Evolutionary conservation across 2,329 filamentous ascomycete species (phyloP), one percentile per base, ranked within the genome.

Genomic region (Fusarium coicis): DNA sequence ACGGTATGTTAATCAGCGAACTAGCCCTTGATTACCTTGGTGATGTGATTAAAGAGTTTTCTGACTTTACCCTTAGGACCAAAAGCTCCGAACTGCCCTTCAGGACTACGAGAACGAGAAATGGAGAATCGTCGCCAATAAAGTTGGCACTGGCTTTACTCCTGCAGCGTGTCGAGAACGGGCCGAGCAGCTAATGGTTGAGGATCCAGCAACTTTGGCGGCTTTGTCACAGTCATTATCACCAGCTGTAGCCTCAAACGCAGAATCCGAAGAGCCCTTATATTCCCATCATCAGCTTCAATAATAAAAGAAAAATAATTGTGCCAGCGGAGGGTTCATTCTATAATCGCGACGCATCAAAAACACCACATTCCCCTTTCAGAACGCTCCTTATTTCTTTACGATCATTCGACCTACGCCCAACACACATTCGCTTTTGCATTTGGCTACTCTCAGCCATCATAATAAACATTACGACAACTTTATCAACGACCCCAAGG

Each of bases 81-180:
- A 92, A 81, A 94, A 93, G 81, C 89, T 96, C 76, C 91, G 90
- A 70, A 90, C 88, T 62, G 93, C 93, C 10, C 89, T 96, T 74
- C 90, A 93, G 80, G 93, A 96, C 81, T 96, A 96, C 85, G 93
- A 96, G 80, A 93, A 93, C 84, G 95, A 97, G 82, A 94, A 94
- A 80, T 98, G 95, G 95, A 92, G 94, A 76, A 94, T 97, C 79
- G 91, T 97, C 71, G 93, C 95, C 67, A 93, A 93, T 79, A 97
- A 97, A 83, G 93, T 98, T 77, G 95, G 95, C 69, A 93, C 92
- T 56, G 95, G 95, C 52, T 97, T 97, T 80, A 96, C 94, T 42
- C 93, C 95, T 44, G 90, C 91, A 40, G 94, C 95, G 49, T 98
- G 95, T 84, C 92, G 93, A 81, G 94, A 97, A 79, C 92, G 94